Conservation (phyloP, 1,139 yeast species). For the Tardiomyces blankii region DNA sequence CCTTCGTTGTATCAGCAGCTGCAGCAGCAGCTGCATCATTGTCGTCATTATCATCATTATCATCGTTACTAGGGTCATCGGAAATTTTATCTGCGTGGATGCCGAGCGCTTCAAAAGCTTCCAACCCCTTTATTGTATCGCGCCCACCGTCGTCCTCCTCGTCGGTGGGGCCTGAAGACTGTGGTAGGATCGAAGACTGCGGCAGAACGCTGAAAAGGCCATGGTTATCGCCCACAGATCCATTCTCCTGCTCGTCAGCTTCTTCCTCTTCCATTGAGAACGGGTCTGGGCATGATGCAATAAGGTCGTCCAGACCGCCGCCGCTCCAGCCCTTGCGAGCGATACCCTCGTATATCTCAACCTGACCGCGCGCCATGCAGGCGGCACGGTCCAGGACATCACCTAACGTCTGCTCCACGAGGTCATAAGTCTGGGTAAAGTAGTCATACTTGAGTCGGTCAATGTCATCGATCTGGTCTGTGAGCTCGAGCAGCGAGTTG, state of each 20-base stretch:
- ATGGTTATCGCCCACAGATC: neutral
- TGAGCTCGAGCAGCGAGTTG: slow-evolving; percentile 51
- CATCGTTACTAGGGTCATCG: slow-evolving; percentile 18
- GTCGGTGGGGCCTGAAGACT: neutral
- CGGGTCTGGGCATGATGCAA: slow-evolving; percentile 34
- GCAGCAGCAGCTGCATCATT: neutral
- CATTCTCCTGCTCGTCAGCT: neutral
- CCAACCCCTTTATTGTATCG: neutral
- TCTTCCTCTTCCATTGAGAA: slow-evolving; percentile 22
- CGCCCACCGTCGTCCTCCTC: neutral
- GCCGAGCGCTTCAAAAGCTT: neutral
- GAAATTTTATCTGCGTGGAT: neutral
- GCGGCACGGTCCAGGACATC: slow-evolving; percentile 47
- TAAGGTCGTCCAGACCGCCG: slow-evolving; percentile 65
- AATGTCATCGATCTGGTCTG: slow-evolving; percentile 66
- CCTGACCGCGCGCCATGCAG: slow-evolving; percentile 62
- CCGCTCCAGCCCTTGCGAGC: slow-evolving; percentile 84
- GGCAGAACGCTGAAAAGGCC: neutral
- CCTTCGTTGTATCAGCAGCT: neutral
- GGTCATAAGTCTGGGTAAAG: slow-evolving; percentile 46
- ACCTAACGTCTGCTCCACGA: slow-evolving; percentile 49
- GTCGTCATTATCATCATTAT: slow-evolving; percentile 6
- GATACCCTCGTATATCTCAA: slow-evolving; percentile 69
- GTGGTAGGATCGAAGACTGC: neutral
- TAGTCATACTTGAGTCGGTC: slow-evolving; percentile 68